phyloP scores from a whole-genome alignment of 305 asterid genomes.

The Solanum hybrid region DNA sequence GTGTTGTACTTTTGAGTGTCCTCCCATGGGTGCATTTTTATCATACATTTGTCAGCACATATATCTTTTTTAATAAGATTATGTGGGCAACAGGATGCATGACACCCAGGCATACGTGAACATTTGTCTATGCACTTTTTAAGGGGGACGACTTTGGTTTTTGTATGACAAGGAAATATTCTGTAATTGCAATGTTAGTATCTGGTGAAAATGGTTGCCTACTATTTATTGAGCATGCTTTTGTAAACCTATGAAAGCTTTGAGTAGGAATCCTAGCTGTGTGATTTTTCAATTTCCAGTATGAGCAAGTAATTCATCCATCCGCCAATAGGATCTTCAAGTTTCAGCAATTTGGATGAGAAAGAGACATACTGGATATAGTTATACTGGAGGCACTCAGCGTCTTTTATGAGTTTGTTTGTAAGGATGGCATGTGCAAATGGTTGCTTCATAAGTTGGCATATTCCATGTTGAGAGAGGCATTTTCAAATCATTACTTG shows the following conservation, averaged over 20 bases:
- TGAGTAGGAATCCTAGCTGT: slow-evolving; percentile 48
- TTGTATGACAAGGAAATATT: slow-evolving; percentile 16
- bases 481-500: slow-evolving; percentile 36
- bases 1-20: neutral
- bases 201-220: slow-evolving; percentile 25
- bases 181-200: slow-evolving; percentile 25
- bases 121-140: slow-evolving; percentile 51
- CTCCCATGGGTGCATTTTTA: slow-evolving; percentile 28
- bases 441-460: slow-evolving; percentile 81
- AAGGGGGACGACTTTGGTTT: slow-evolving; percentile 43
- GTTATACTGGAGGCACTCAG: slow-evolving; percentile 52
- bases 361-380: slow-evolving; percentile 50
- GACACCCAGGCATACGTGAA: neutral
- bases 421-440: slow-evolving; percentile 69
- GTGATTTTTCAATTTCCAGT: slow-evolving; percentile 34
- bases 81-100: neutral
- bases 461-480: slow-evolving; percentile 57
- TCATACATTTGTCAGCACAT: slow-evolving; percentile 53
- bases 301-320: slow-evolving; percentile 62
- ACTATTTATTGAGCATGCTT: slow-evolving; percentile 48
- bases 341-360: slow-evolving; percentile 51
- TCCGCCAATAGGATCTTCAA: slow-evolving; percentile 68
- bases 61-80: slow-evolving; percentile 5
- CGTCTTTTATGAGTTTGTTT: slow-evolving; percentile 59
- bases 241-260: slow-evolving; percentile 41